Base-by-base conservation (phyloP, 805 yeast species). In the Saccharomycopsis sp. region DNA sequence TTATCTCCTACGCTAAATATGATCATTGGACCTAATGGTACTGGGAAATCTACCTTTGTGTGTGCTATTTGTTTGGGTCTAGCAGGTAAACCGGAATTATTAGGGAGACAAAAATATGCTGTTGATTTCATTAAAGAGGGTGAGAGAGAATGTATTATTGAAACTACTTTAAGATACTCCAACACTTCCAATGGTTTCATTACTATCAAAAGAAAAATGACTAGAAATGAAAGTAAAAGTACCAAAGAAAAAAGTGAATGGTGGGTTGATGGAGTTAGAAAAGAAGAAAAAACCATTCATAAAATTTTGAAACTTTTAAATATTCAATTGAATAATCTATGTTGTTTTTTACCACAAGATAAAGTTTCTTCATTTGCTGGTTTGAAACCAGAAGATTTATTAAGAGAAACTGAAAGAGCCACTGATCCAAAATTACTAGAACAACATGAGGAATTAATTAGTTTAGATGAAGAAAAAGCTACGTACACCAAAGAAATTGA, bases 11-110 rank as follows among this genome's bases (percentile, higher is more conserved):
- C 79, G 2, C 66, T 92, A 54, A 92, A 92, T 55, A 75, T 92
- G 79, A 82, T 92, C 43, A 80, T 92, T 39, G 98, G 96, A 0
- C 96, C 96, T 10, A 92, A 92, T 56, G 99, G 99, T 27, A 74
- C 95, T 0, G 98, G 98, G 5, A 92, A 92, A 53, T 79, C 92
- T 29, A 86, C 97, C 0, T 74, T 92, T 52, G 88, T 92, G 3
- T 84, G 96, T 45, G 97, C 96, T 0, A 74, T 89, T 1, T 89
- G 95, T 54, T 64, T 92, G 26, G 95, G 96, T 0, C 61, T 92
- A 14, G 89, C 80, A 1, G 97, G 96, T 1, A 75, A 72, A 52
- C 70, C 83, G 18, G 83, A 74, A 30, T 62, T 76, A 32, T 70
- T 88, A 44, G 94, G 92, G 3, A 82, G 71, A 64, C 80, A 65